Evolutionary conservation across 2,329 filamentous ascomycete species (phyloP), one percentile per base, ranked within the genome.

Genomic region (Aspergillus unguis): DNA sequence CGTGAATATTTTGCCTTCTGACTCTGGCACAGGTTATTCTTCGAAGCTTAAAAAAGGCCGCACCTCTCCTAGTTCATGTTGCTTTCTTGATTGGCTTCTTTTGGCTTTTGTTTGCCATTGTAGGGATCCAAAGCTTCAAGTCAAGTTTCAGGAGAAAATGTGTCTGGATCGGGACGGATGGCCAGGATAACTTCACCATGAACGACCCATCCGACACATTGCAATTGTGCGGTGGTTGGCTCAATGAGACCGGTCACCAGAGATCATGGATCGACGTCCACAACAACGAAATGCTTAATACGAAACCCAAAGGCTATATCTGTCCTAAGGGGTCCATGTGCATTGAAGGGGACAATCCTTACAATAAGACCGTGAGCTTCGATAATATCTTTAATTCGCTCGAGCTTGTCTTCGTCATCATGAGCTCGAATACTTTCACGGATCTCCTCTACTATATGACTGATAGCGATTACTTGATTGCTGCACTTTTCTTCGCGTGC

Each of bases 351-450:
- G 65, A 74, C 2, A 95, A 88, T 64, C 94, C 94, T 0, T 90
- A 83, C 69, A 90, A 89, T 62, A 85, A 84, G 47, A 99, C 94
- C 0, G 82, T 96, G 63, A 95, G 87, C 69, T 99, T 97, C 66
- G 94, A 99, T 75, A 92, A 97, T 67, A 95, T 99, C 37, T 74
- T 90, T 29, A 86, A 97, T 58, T 96, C 92, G 0, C 75, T 97
- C 48, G 91, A 99, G 73, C 78, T 97, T 53, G 92, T 99, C 2
- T 99, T 99, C 66, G 90, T 99, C 47, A 87, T 99, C 66, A 99
- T 99, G 90, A 96, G 90, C 64, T 92, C 91, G 44, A 99, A 99
- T 69, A 99, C 94, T 0, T 99, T 95, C 71, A 88, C 90, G 1
- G 90, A 97, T 70, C 76, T 97, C 48, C 90, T 99, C 78, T 99